Evolutionary conservation across 1,139 yeast species (phyloP).

Genomic region (Geotrichum fermentans): DNA sequence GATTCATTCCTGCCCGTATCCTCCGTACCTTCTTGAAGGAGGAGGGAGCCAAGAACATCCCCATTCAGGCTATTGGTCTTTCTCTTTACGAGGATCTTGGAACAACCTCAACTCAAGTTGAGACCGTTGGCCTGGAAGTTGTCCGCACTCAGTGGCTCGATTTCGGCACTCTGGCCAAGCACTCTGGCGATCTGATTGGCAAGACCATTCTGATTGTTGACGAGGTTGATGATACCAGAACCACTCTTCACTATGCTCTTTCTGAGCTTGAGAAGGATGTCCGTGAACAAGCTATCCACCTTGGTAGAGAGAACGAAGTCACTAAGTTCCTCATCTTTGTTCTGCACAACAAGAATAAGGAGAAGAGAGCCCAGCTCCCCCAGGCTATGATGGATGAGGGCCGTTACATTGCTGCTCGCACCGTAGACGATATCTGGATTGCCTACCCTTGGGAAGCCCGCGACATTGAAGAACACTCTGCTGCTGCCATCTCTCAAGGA

Average conservation of each 20-base stretch:
- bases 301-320: slow-evolving; percentile 47
- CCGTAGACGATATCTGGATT: slow-evolving; percentile 91
- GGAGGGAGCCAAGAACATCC: slow-evolving; percentile 80
- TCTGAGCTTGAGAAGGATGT: slow-evolving; percentile 84
- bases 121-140: slow-evolving; percentile 75
- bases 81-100: slow-evolving; percentile 82
- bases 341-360: slow-evolving; percentile 85
- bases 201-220: slow-evolving; percentile 81
- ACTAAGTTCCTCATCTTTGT: slow-evolving; percentile 88
- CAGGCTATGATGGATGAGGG: slow-evolving; percentile 57
- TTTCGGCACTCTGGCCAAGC: slow-evolving; percentile 54
- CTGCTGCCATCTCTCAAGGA: slow-evolving; percentile 75
- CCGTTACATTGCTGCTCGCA: slow-evolving; percentile 84
- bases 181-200: slow-evolving; percentile 66
- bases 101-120: slow-evolving; percentile 47
- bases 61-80: slow-evolving; percentile 89
- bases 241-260: slow-evolving; percentile 88
- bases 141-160: slow-evolving; percentile 96
- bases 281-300: slow-evolving; percentile 49
- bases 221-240: slow-evolving; percentile 94
- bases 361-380: slow-evolving; percentile 76
- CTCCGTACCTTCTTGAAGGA: slow-evolving; percentile 84
- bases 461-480: slow-evolving; percentile 84
- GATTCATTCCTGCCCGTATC: slow-evolving; percentile 94
- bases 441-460: slow-evolving; percentile 97